Evolutionary conservation across 768 basidiomycete species (phyloP).

Genomic region (Leccinum rimulosum): DNA sequence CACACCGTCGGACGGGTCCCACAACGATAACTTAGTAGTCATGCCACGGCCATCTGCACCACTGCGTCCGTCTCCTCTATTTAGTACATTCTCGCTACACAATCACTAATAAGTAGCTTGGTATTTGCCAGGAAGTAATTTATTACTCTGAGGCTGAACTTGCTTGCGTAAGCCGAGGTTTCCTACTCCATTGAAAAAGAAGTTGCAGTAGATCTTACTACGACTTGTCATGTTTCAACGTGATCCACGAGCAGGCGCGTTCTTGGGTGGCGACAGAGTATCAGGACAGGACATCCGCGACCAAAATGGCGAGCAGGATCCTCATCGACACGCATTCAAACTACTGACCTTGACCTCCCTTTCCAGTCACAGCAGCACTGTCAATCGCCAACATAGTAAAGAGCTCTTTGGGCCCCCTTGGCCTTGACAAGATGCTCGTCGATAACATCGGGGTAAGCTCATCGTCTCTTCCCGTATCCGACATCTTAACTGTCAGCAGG

Average conservation of each 20-base stretch:
- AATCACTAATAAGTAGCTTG: not conserved
- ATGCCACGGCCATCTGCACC: not conserved
- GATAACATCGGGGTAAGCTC: conserved; percentile 90
- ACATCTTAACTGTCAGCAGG: conserved; percentile 46
- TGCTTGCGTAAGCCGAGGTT: conserved; percentile 22
- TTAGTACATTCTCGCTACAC: not conserved
- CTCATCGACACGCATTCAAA: not conserved
- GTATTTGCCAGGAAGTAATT: not conserved
- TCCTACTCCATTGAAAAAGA: not conserved
- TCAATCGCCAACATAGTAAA: conserved; percentile 98
- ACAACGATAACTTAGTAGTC: not conserved
- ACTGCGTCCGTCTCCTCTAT: conserved; percentile 8
- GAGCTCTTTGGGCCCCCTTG: conserved; percentile 92
- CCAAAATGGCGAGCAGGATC: conserved; percentile 75
- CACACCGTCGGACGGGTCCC: not conserved
- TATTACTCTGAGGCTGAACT: not conserved
- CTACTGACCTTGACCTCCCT: conserved; percentile 1
- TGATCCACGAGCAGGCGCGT: conserved; percentile 88
- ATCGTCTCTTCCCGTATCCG: not conserved
- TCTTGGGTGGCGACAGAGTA: conserved; percentile 90
- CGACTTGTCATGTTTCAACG: conserved; percentile 71
- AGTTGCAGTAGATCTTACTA: conserved; percentile 6
- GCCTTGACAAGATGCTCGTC: conserved; percentile 95
- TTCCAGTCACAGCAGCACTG: conserved; percentile 86
- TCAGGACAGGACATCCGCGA: conserved; percentile 95